phyloP scores from a whole-genome alignment of 2,329 filamentous ascomycete genomes.

The Ascochyta fabae region DNA sequence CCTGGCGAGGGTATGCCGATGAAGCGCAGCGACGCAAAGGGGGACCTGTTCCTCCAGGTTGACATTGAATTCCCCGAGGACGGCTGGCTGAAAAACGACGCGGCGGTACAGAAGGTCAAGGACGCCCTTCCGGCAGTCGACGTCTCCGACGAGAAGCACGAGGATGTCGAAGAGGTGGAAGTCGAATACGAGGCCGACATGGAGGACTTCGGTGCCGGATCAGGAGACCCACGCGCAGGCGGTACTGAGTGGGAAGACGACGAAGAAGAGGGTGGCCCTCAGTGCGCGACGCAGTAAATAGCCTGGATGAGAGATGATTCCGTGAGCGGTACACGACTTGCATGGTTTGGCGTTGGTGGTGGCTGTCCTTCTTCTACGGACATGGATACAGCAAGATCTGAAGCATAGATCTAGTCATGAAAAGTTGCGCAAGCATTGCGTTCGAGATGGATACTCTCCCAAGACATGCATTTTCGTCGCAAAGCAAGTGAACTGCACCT shows the following conservation, averaged over 20 bases:
- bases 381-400: constrained; percentile 4
- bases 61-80: constrained; percentile 89
- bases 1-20: constrained; percentile 91
- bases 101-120: constrained; percentile 71
- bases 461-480: no score
- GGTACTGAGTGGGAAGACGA: constrained; percentile 75
- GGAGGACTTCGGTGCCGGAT: constrained; percentile 80
- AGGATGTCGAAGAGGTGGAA: constrained; percentile 82
- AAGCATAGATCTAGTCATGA: constrained; percentile 5
- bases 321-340: constrained; percentile 24
- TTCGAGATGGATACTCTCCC: no score
- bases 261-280: constrained; percentile 66
- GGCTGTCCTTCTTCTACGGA: constrained; percentile 14
- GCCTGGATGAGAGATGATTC: constrained; percentile 11
- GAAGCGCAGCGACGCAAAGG: constrained; percentile 82
- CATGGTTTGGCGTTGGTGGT: constrained; percentile 33
- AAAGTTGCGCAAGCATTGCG: not conserved
- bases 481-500: no score
- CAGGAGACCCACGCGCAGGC: constrained; percentile 70
- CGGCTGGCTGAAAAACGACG: constrained; percentile 76
- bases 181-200: constrained; percentile 84
- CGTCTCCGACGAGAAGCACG: constrained; percentile 64
- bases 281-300: constrained; percentile 74
- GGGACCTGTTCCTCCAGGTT: constrained; percentile 86
- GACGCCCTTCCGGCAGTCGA: constrained; percentile 74